Conservation (phyloP, 2,329 filamentous ascomycete genomes). For the Clarireedia monteithiana region DNA sequence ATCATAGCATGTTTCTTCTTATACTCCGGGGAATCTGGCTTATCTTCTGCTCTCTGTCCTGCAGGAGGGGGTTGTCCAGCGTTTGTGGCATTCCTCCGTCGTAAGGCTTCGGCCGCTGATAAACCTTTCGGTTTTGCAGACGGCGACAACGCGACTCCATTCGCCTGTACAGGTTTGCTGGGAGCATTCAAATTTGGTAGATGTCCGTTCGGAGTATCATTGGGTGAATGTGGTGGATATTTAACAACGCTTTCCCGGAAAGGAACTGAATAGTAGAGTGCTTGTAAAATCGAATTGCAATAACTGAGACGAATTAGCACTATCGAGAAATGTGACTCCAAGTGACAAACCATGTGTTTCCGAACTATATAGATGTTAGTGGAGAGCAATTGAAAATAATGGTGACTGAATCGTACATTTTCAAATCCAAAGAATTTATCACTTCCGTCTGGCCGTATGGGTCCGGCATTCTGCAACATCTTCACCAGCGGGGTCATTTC, state of each 20-base stretch:
- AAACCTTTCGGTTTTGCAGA: slow-evolving; percentile 45
- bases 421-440: slow-evolving; percentile 98
- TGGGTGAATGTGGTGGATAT: slow-evolving; percentile 68
- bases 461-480: slow-evolving; percentile 74
- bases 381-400: neutral
- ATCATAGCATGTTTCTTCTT: slow-evolving; percentile 95
- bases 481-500: slow-evolving; percentile 59
- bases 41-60: slow-evolving; percentile 68
- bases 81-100: slow-evolving; percentile 47
- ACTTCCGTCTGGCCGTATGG: slow-evolving; percentile 77
- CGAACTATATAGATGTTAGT: slow-evolving; percentile 57
- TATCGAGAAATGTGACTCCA: neutral
- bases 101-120: slow-evolving; percentile 47
- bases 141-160: slow-evolving; percentile 38
- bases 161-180: slow-evolving; percentile 39
- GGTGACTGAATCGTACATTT: slow-evolving; percentile 59
- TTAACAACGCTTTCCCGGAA: slow-evolving; percentile 93
- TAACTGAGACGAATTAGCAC: slow-evolving; percentile 54
- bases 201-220: slow-evolving; percentile 58
- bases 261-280: slow-evolving; percentile 87
- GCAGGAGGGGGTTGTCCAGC: slow-evolving; percentile 45
- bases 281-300: slow-evolving; percentile 97
- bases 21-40: slow-evolving; percentile 89
- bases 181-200: slow-evolving; percentile 51
- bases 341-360: slow-evolving; percentile 78